phyloP scores from a whole-genome alignment of 2,329 filamentous ascomycete genomes.

The Ciborinia camelliae region DNA sequence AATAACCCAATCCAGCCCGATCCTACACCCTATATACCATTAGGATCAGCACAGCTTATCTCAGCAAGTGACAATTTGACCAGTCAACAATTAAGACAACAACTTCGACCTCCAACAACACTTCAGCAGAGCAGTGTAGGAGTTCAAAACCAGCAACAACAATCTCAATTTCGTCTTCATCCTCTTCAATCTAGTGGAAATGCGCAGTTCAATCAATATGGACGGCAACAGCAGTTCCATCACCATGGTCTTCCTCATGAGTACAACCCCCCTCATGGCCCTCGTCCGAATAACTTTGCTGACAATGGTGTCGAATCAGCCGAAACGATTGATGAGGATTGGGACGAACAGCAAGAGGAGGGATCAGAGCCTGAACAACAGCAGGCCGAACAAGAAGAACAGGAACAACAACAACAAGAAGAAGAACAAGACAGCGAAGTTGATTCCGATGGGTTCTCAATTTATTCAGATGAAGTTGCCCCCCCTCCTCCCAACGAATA shows the following conservation, averaged over 20 bases:
- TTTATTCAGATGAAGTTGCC: not conserved
- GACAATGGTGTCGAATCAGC: not conserved
- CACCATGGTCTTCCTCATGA: not conserved
- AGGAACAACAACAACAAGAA: not conserved
- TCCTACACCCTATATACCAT: not conserved
- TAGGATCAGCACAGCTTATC: not conserved
- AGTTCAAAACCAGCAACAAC: not conserved
- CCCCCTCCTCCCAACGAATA: not conserved
- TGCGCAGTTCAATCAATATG: not conserved
- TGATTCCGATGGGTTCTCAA: not conserved
- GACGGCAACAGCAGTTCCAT: not conserved
- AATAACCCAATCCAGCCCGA: not conserved
- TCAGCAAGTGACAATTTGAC: not conserved
- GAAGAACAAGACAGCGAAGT: not conserved
- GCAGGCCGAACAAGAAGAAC: not conserved
- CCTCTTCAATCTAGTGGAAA: not conserved
- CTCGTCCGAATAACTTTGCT: not conserved
- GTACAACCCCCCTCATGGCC: not conserved
- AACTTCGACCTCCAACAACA: not conserved
- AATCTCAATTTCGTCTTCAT: not conserved
- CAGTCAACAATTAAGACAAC: not conserved
- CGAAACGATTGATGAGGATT: not conserved
- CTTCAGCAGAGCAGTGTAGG: no score
- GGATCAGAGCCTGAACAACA: not conserved
- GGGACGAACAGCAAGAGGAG: slow-evolving; percentile 5